Evolutionary conservation across 1,284 basidiomycete genomes (phyloP), one percentile per base, ranked within the genome.

Genomic region (Pholiota adiposa): DNA sequence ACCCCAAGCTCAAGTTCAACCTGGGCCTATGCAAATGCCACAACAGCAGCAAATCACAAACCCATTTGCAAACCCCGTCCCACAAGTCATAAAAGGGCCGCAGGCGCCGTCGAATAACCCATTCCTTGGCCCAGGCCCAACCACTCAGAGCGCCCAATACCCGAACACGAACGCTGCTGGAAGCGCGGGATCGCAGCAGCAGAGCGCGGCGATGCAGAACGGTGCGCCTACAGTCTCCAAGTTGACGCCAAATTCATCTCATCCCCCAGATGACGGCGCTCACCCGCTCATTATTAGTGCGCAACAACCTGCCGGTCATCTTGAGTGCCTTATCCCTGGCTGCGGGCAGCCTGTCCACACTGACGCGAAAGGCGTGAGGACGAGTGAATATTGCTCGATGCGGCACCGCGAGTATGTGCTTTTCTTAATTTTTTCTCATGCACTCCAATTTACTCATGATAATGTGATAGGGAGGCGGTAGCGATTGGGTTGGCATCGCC

Each of bases 341-440:
- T 85, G 83, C 72, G 76, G 74, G 58, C 74, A 83, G 69, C 76
- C 77, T 67, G 80, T 77, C 60, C 76, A 82, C 67, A 72, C 79
- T 66, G 80, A 84, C 69, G 65, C 73, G 57, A 73, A 76, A 65
- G 79, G 79, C 7, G 59, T 73, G 40, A 77, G 73, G 67, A 69
- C 70, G 25, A 82, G 82, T 61, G 77, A 81, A 27, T 84, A 80
- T 60, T 85, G 83, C 64, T 83, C 82, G 1, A 72, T 74, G 73
- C 73, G 77, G 53, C 82, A 84, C 67, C 74, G 82, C 57, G 79
- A 84, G 83, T 84, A 65, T 56, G 82, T 77, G 12, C 34, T 51
- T 51, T 53, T 48, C 29, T 61, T 34, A 41, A 19, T 43, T 46
- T 27, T 48, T 58, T 27, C 36, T 38, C 23, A 53, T 53, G 51